Evolutionary conservation across 2,329 filamentous ascomycete species (phyloP).

Genomic region (Fusarium sp.): DNA sequence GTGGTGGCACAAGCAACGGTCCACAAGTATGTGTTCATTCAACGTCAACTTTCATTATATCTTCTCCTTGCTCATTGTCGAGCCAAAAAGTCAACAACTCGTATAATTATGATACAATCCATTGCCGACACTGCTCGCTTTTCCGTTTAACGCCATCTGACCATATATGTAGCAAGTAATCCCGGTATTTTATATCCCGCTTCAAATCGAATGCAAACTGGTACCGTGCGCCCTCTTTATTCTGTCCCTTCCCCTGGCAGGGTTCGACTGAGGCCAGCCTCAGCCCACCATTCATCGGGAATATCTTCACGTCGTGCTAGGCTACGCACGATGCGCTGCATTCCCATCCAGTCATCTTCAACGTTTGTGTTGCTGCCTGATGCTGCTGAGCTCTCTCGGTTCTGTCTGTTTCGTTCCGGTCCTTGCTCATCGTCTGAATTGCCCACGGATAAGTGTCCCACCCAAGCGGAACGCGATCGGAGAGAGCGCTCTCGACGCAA

Average conservation of each 20-base stretch:
- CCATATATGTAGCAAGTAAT: background rate
- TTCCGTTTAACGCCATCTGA: constrained; percentile 15
- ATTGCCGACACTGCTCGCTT: background rate
- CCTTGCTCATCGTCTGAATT: constrained; percentile 42
- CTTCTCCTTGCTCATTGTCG: background rate
- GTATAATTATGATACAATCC: constrained; percentile 23
- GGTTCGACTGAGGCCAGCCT: constrained; percentile 71
- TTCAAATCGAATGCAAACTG: constrained; percentile 9
- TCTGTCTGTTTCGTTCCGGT: constrained; percentile 25
- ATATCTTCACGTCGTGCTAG: constrained; percentile 78
- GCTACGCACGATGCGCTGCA: constrained; percentile 77
- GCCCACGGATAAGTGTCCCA: constrained; percentile 39
- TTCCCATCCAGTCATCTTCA: constrained; percentile 61
- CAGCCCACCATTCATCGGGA: constrained; percentile 84
- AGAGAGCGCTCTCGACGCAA: background rate
- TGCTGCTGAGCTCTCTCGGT: constrained; percentile 34
- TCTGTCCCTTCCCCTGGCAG: constrained; percentile 48
- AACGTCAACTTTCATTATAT: constrained; percentile 12
- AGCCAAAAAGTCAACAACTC: background rate
- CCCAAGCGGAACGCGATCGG: constrained; percentile 35
- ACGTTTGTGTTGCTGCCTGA: constrained; percentile 27
- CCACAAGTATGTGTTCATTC: background rate
- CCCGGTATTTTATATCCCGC: background rate
- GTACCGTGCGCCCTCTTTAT: constrained; percentile 14
- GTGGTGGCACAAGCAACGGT: background rate